A percentile compares a stretch with the other conserved stretches of the same genome.
These are phyloP conservation scores for Aquilaria agallochum DNA, from an alignment of 441 rosid species.

Conservation along the genomic window DNA sequence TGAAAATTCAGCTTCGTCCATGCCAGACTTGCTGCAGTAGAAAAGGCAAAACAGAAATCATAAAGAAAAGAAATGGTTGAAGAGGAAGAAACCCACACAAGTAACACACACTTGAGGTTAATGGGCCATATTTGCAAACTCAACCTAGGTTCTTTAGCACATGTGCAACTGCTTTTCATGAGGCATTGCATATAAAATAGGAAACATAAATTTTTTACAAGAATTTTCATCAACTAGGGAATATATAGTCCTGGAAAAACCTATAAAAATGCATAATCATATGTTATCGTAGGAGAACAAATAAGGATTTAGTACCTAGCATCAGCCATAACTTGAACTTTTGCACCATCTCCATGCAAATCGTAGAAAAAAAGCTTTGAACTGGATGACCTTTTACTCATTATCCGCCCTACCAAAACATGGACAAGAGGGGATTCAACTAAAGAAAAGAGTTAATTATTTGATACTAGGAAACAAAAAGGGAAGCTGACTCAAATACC, in stretches of 20 bases:
- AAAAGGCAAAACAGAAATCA: constrained; percentile 2
- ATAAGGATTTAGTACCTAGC: constrained; percentile 42
- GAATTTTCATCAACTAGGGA: neutral
- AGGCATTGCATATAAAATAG: too few relatives aligned
- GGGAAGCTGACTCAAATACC: constrained; percentile 29
- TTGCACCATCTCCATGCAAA: constrained; percentile 51
- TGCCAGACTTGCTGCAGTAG: constrained; percentile 58
- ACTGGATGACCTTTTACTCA: constrained; percentile 80
- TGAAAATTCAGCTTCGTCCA: constrained; percentile 64
- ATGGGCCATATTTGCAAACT: too few relatives aligned
- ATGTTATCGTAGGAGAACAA: neutral
- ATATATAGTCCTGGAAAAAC: neutral
- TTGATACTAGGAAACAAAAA: neutral
- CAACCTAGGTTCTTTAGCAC: too few relatives aligned
- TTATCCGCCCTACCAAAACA: constrained; percentile 57
- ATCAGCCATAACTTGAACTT: constrained; percentile 89
- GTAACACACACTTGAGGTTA: neutral
- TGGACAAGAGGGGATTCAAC: neutral
- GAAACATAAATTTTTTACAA: neutral
- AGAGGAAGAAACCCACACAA: neutral
- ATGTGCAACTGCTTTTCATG: too few relatives aligned
- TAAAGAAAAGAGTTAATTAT: neutral
- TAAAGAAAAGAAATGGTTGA: neutral
- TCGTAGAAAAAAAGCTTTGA: constrained; percentile 85
- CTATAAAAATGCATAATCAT: neutral